Evolutionary conservation across 768 basidiomycete species (phyloP).

Genomic region (Tylopilus plumbeoviolaceoides): DNA sequence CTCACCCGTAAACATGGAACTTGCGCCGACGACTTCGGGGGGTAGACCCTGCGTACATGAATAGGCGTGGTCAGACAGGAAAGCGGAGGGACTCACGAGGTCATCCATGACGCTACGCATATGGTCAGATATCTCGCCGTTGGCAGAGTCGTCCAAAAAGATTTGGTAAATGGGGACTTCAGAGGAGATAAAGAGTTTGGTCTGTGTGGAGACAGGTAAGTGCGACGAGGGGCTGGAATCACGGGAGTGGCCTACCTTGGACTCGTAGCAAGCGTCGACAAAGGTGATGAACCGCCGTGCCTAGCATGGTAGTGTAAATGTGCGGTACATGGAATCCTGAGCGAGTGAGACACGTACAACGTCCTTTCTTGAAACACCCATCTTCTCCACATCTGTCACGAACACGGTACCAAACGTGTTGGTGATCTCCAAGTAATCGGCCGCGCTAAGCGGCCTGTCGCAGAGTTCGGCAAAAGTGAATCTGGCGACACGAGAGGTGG

Average conservation of each 20-base stretch:
- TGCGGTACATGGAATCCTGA: not conserved
- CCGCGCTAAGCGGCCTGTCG: conserved; percentile 84
- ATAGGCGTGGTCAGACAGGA: not conserved
- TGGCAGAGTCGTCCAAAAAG: conserved; percentile 68
- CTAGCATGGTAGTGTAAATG: conserved; percentile 32
- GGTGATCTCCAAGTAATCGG: conserved; percentile 94
- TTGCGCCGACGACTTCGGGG: conserved; percentile 68
- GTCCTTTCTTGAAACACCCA: conserved; percentile 86
- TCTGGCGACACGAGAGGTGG: conserved; percentile 73
- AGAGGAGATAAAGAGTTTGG: conserved; percentile 87
- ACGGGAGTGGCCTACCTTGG: conserved; percentile 48
- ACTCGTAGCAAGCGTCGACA: conserved; percentile 95
- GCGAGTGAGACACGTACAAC: conserved; percentile 42
- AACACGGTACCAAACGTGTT: conserved; percentile 86
- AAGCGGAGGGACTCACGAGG: conserved; percentile 48
- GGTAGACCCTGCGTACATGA: conserved; percentile 60
- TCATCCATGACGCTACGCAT: conserved; percentile 96
- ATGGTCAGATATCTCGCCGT: conserved; percentile 62
- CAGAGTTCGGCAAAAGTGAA: conserved; percentile 88
- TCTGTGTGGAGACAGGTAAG: conserved; percentile 63
- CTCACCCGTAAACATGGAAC: conserved; percentile 92
- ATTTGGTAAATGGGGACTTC: conserved; percentile 89
- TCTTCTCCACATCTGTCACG: conserved; percentile 80
- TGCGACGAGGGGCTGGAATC: not conserved
- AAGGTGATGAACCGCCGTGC: conserved; percentile 97